Conservation (phyloP, 73 alveolate species). For the Tetrahymena thermophila region DNA sequence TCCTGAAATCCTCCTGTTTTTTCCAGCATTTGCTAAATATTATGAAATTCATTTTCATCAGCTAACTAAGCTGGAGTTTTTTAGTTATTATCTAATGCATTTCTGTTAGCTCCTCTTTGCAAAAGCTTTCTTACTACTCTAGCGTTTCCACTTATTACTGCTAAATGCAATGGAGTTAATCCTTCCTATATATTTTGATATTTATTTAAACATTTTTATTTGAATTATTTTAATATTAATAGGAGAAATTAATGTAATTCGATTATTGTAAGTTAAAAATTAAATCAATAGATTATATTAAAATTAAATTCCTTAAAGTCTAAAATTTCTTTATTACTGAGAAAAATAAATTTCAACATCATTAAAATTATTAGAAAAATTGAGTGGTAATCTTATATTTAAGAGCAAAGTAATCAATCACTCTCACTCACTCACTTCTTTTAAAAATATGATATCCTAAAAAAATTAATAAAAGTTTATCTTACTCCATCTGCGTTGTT, state of each 20-base stretch:
- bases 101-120: conserved; percentile 21
- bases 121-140: conserved; percentile 31
- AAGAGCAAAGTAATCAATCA: neutral
- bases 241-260: neutral
- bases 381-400: neutral
- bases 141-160: conserved; percentile 38
- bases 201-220: neutral
- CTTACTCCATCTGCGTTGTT: conserved; percentile 3
- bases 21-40: conserved; percentile 11
- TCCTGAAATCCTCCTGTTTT: neutral
- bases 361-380: neutral
- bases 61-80: conserved; percentile 20
- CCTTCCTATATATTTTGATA: neutral
- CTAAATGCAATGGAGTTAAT: conserved; percentile 29
- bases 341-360: neutral
- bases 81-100: neutral
- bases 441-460: no score
- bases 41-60: neutral
- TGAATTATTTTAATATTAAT: neutral
- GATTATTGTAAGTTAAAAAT: neutral
- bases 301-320: neutral
- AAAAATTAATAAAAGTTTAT: no score
- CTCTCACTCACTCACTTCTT: no score
- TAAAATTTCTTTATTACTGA: no score
- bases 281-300: no score